Evolutionary conservation across 2,329 filamentous ascomycete genomes (phyloP).

Genomic region (Cadophora sp.): DNA sequence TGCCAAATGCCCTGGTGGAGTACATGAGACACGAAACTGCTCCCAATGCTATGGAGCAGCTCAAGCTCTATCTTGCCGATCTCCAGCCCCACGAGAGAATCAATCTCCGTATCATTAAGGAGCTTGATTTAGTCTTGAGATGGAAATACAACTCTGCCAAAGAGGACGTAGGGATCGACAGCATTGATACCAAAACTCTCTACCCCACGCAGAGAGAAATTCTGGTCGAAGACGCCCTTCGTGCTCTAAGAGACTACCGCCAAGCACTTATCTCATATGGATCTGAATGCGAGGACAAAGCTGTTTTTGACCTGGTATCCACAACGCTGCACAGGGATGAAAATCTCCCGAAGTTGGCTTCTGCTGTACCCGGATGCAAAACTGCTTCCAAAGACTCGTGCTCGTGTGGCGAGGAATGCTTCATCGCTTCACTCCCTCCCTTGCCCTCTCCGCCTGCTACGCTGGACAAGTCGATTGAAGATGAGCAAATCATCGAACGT

Average conservation of each 20-base stretch:
- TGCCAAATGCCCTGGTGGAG: neutral
- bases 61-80: neutral
- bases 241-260: neutral
- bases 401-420: neutral
- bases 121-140: neutral
- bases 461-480: neutral
- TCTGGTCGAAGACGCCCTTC: neutral
- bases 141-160: neutral
- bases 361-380: neutral
- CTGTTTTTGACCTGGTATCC: neutral
- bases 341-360: neutral
- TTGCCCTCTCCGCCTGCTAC: neutral
- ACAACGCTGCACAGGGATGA: neutral
- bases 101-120: neutral
- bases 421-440: neutral
- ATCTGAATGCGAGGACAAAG: neutral
- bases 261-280: neutral
- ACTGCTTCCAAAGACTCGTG: neutral
- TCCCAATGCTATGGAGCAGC: neutral
- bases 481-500: neutral
- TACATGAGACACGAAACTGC: neutral
- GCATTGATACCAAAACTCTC: neutral
- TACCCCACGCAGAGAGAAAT: neutral
- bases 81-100: neutral
- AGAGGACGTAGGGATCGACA: neutral